Evolutionary conservation across 108 stramenopile genomes (phyloP).

Genomic region (Cyclotella baltica): DNA sequence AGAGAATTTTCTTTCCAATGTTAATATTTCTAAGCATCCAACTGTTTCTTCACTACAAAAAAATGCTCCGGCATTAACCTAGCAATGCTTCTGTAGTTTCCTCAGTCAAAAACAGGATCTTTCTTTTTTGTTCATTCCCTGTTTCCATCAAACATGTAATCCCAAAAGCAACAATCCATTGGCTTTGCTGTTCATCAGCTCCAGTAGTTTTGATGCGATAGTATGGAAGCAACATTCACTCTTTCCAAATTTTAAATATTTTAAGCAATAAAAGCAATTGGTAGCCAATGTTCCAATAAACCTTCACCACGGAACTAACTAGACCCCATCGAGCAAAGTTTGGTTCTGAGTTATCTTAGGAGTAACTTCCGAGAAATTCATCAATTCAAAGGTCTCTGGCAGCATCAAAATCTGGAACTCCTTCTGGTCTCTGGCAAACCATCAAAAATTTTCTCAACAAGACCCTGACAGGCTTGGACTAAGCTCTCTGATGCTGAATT

Average conservation of each 20-base stretch:
- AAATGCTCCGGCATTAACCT: neutral
- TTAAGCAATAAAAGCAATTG: neutral
- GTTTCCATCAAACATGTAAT: neutral
- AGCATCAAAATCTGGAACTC: no score
- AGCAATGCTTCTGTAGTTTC: neutral
- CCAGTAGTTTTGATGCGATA: neutral
- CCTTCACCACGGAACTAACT: neutral
- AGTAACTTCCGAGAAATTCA: no score
- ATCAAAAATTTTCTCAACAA: no score
- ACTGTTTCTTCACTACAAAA: conserved; percentile 1
- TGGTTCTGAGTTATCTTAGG: neutral
- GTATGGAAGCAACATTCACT: neutral
- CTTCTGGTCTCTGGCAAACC: no score
- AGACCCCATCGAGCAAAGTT: neutral
- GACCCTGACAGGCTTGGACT: no score
- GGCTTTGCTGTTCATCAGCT: neutral
- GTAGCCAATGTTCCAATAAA: neutral
- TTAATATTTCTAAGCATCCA: neutral
- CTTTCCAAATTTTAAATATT: neutral
- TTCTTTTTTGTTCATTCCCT: neutral
- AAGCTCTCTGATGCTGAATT: no score
- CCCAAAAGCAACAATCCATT: conserved; percentile 10
- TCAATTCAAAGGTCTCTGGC: no score
- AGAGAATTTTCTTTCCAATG: neutral
- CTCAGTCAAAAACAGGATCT: neutral